Evolutionary conservation across 768 basidiomycete species (phyloP).

Genomic region (Hebeloma cylindrosporum): DNA sequence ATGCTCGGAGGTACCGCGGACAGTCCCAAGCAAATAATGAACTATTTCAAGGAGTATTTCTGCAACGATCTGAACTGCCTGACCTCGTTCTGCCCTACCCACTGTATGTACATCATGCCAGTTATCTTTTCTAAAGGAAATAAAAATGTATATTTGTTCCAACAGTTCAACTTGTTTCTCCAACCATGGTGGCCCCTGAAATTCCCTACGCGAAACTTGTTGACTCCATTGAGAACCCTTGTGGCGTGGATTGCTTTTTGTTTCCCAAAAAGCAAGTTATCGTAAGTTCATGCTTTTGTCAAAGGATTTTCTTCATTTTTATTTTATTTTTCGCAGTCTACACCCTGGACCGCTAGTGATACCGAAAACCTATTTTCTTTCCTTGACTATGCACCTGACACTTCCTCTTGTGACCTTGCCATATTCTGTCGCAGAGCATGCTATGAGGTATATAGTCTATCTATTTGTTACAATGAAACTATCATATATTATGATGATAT

Average conservation of each 20-base stretch:
- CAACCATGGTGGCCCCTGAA: constrained; percentile 23
- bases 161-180: constrained; percentile 33
- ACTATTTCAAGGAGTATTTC: constrained; percentile 41
- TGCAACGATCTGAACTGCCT: constrained; percentile 55
- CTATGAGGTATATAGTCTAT: constrained; percentile 43
- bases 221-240: constrained; percentile 21
- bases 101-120: background rate
- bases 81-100: constrained; percentile 43
- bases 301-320: background rate
- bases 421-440: constrained; percentile 58
- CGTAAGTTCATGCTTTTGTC: constrained; percentile 7
- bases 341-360: constrained; percentile 40
- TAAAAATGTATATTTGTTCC: background rate
- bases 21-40: constrained; percentile 23
- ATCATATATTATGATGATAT: background rate
- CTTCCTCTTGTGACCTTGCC: constrained; percentile 54
- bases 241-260: constrained; percentile 36
- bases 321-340: constrained; percentile 17
- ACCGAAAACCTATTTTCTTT: constrained; percentile 38
- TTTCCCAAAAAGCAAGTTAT: constrained; percentile 11
- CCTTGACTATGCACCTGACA: constrained; percentile 44
- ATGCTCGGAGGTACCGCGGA: background rate
- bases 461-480: background rate
- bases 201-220: constrained; percentile 21
- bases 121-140: background rate